Evolutionary conservation across 805 yeast genomes (phyloP), one percentile per base, ranked within the genome.

Genomic region (Millerozyma miso): DNA sequence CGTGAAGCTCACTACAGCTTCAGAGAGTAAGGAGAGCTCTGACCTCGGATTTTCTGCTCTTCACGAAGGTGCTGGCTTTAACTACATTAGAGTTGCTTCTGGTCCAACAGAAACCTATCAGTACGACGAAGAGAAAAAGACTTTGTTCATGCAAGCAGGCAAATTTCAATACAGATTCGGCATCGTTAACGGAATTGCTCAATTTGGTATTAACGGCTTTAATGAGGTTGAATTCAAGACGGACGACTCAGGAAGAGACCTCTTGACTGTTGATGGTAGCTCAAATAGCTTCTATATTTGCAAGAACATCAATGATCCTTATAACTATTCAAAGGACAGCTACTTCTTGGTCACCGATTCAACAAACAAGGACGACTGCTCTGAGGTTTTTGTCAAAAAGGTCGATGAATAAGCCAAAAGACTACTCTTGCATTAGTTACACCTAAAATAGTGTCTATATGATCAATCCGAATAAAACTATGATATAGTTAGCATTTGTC

Each of bases 281-380:
- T 33, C 51, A 33, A 47, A 41, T 19, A 40, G 42, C 14, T 56
- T 62, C 48, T 56, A 46, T 38, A 65, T 63, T 43, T 52, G 59
- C 39, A 53, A 53, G 44, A 54, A 60, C 50, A 44, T 59, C 29
- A 8, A 19, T 31, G 67, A 63, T 43, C 66, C 66, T 15, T 59
- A 62, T 51, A 34, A 43, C n/a, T 60, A 58, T 44, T 57, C 65
- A 15, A 17, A 47, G 15, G 8, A 17, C 3, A 10, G 38, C 16
- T 55, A 45, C 34, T 60, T 59, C 15, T 38, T 61, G 35, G 42
- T 45, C 8, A 33, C 19, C 32, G n/a, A 40, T 31, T 39, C 20
- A 8, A 12, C 29, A 32, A 18, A 19, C 10, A 17, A 19, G 4
- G 40, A 32, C 14, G 41, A 34, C 19, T 48, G 45, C 31, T 38